phyloP scores from a whole-genome alignment of 345 rosid species.

The Populus tremula region DNA sequence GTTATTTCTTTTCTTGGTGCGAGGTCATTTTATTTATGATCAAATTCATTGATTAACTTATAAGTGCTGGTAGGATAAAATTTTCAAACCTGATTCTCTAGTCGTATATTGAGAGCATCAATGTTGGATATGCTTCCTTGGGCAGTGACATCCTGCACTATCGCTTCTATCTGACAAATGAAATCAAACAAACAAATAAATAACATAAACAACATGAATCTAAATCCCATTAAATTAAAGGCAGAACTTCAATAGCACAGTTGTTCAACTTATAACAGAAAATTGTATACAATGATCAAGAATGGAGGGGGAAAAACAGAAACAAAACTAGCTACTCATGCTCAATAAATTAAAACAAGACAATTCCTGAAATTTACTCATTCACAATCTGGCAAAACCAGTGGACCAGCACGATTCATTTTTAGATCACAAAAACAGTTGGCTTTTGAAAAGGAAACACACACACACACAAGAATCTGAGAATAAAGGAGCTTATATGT shows the following conservation, averaged over 20 bases:
- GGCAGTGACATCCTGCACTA: conserved; percentile 63
- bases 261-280: not conserved
- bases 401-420: too few species aligned
- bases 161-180: conserved; percentile 66
- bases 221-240: not conserved
- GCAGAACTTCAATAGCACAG: not conserved
- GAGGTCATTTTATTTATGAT: not conserved
- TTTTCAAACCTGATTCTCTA: conserved; percentile 70
- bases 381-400: too few species aligned
- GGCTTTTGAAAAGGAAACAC: not conserved
- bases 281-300: not conserved
- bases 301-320: not conserved
- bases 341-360: not conserved
- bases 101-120: conserved; percentile 64
- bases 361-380: not conserved
- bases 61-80: conserved; percentile 5
- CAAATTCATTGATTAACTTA: not conserved
- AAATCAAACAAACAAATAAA: conserved; percentile 2
- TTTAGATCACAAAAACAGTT: not conserved
- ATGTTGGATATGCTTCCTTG: conserved; percentile 65
- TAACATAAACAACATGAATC: not conserved
- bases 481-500: not conserved
- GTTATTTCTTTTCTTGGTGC: not conserved
- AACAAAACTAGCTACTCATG: not conserved
- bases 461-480: not conserved